Conservation (phyloP, 306 rosid species). For the Sicyos baderoa region DNA sequence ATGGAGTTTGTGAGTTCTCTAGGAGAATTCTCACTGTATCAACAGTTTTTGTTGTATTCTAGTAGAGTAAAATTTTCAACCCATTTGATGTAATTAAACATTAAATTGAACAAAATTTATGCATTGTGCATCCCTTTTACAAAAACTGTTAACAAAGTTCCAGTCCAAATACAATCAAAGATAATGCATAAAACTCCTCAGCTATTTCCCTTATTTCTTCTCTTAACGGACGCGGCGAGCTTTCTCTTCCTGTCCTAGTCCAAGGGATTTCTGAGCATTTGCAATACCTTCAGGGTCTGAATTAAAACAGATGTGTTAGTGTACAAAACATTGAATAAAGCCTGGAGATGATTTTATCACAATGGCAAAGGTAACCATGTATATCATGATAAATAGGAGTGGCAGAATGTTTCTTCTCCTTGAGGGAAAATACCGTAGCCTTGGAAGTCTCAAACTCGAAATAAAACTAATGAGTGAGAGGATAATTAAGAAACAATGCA, state of each 20-base stretch:
- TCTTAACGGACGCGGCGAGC: conserved; percentile 60
- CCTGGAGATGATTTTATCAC: background rate
- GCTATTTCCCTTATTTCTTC: background rate
- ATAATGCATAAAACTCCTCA: background rate
- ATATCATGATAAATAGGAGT: background rate
- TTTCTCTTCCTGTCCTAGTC: conserved; percentile 78
- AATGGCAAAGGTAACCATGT: background rate
- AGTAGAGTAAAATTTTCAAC: background rate
- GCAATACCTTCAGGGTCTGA: conserved; percentile 97
- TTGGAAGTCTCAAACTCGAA: background rate
- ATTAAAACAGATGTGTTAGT: conserved; percentile 9
- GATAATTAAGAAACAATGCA: background rate
- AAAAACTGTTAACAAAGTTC: background rate
- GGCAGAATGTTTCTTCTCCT: background rate
- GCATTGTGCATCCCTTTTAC: conserved; percentile 10
- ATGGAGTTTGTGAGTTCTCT: background rate
- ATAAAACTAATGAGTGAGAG: background rate
- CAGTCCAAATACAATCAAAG: background rate
- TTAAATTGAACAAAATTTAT: conserved; percentile 13
- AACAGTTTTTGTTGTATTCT: conserved; percentile 13
- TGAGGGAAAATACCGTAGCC: background rate
- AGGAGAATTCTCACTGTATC: background rate
- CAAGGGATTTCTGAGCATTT: conserved; percentile 79
- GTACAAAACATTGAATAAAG: conserved; percentile 1
- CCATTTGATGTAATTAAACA: background rate